Evolutionary conservation across 108 stramenopile genomes (phyloP), one percentile per base, ranked within the genome.

Genomic region (Pseudonitzschia multistriata): DNA sequence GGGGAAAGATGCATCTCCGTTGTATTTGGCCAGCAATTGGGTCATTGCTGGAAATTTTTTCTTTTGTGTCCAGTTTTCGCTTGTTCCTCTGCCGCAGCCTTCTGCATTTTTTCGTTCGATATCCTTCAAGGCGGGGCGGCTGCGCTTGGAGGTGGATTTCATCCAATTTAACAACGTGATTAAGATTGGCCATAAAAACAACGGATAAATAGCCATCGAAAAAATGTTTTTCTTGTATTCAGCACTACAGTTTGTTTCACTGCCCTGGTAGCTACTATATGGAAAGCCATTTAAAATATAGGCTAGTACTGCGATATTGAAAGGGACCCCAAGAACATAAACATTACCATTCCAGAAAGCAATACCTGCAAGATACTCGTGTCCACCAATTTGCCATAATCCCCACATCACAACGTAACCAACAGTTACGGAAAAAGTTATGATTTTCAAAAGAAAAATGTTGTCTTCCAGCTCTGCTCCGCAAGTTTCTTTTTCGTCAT

Each of bases 1-100:
- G 5, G 73, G 73, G 28, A 73, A 66, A 40, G 61, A 50, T 6
- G 15, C 65, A 17, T 66, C 37, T 7, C 49, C 73, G 4, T 52
- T 36, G n/a, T 39, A 8, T n/a, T 59, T 15, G 13, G 65, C 54
- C 39, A 73, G 37, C 4, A 45, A 21, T 11, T 47, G n/a, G n/a
- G 62, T 40, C 25, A 66, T 57, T 3, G n/a, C 28, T 22, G 21
- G 39, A 45, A 66, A 73, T 28, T 57, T 21, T 25, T 73, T 66
- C 45, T 37, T 30, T 29, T 45, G 19, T 15, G 64, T 73, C 30
- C 33, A 59, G 34, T 27, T 33, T 17, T 29, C n/a, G 49, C 11
- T 48, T n/a, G n/a, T n/a, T n/a, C n/a, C 2, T 30, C 60, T 11
- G 45, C 4, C 33, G 49, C 33, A 42, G 49, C 11, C 42, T 39